A percentile compares a stretch with the other conserved stretches of the same genome.
phyloP scores from a whole-genome alignment of 768 basidiomycete species.

The Lanmaoa pseudosensibilis region DNA sequence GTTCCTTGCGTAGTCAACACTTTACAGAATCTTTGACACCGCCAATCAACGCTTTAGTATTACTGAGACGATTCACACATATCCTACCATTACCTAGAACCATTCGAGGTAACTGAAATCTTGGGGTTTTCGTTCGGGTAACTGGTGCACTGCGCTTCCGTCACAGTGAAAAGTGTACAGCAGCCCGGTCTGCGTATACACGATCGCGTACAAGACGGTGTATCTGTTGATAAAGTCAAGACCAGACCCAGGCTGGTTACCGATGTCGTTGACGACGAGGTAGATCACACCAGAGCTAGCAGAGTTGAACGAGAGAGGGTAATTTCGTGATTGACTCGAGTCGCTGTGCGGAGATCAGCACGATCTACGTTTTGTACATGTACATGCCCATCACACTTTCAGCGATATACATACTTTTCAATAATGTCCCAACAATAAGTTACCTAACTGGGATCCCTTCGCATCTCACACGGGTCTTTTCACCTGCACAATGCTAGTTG shows the following conservation, averaged over 20 bases:
- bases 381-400: background rate
- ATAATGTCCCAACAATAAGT: background rate
- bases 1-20: slow-evolving; percentile 30
- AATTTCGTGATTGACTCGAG: background rate
- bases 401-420: background rate
- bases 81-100: background rate
- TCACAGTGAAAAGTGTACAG: too few species aligned
- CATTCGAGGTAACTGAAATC: too few species aligned
- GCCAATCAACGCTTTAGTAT: slow-evolving; percentile 40
- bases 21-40: slow-evolving; percentile 43
- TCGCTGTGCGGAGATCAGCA: background rate
- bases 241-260: too few species aligned
- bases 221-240: too few species aligned
- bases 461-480: background rate
- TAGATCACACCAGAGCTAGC: too few species aligned
- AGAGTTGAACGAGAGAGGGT: too few species aligned
- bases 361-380: background rate
- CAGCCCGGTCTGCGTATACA: too few species aligned
- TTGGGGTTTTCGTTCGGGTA: background rate
- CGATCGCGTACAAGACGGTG: too few species aligned
- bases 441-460: too few species aligned
- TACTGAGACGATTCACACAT: slow-evolving; percentile 35
- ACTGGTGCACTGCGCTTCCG: too few species aligned
- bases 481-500: background rate
- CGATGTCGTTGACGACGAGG: too few species aligned